phyloP scores from a whole-genome alignment of 768 basidiomycete genomes.

The Boletus huronensis region DNA sequence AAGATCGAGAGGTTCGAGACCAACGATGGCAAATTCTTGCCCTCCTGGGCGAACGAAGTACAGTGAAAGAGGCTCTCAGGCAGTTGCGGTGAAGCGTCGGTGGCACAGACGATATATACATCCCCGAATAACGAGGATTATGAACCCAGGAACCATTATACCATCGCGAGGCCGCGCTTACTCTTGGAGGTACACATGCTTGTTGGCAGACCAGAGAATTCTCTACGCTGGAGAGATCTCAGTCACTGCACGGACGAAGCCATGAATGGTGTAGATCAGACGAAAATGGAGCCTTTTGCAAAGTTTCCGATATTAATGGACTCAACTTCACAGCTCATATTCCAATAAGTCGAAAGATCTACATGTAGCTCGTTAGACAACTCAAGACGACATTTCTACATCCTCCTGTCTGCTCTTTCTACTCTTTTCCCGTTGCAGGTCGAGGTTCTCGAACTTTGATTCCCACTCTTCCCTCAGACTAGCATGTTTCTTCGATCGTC shows the following conservation, averaged over 20 bases:
- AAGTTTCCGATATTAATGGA: neutral
- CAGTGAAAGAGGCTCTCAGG: conserved; percentile 57
- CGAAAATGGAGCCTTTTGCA: neutral
- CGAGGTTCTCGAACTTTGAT: conserved; percentile 34
- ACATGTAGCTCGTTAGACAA: neutral
- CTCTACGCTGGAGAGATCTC: neutral
- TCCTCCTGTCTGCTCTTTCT: conserved; percentile 20
- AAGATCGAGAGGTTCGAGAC: conserved; percentile 64
- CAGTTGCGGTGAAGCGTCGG: conserved; percentile 29
- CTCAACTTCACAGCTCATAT: neutral
- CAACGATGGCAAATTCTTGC: conserved; percentile 77
- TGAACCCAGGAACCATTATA: neutral
- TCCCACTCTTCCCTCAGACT: conserved; percentile 41
- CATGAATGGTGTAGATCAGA: neutral
- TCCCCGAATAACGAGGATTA: neutral
- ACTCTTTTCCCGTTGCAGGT: conserved; percentile 21
- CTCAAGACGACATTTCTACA: conserved; percentile 25
- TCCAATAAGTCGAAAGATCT: neutral
- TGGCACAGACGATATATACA: neutral
- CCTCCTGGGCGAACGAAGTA: conserved; percentile 67
- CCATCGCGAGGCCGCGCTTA: neutral
- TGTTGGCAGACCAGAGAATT: neutral
- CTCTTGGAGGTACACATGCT: neutral
- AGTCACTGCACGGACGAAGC: neutral
- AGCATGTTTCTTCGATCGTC: conserved; percentile 38